These are phyloP conservation scores for Aciculosporium take DNA, from an alignment of 2,329 filamentous ascomycete genomes.

Conservation along the genomic window DNA sequence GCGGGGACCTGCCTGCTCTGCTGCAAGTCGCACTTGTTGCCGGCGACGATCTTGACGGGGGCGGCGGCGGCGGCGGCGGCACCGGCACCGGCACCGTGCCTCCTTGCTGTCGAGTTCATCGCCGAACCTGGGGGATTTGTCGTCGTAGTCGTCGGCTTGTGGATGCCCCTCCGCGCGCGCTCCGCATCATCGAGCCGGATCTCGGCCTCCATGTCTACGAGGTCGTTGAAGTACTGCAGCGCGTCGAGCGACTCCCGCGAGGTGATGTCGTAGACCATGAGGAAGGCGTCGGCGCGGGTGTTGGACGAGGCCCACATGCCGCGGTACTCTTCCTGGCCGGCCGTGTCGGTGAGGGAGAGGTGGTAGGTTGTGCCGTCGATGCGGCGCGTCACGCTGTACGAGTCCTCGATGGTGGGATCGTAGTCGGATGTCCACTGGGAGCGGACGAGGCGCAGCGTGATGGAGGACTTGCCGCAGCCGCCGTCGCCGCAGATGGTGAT, in stretches of 20 bases:
- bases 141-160: no score
- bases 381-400: constrained; percentile 66
- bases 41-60: constrained; percentile 70
- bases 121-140: no score
- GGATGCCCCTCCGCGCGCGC: constrained; percentile 30
- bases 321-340: constrained; percentile 81
- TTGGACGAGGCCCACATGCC: constrained; percentile 74
- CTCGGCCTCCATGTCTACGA: constrained; percentile 74
- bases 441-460: constrained; percentile 68
- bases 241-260: constrained; percentile 51
- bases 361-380: constrained; percentile 73
- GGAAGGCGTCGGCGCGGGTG: constrained; percentile 65
- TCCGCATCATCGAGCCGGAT: constrained; percentile 48
- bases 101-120: no score
- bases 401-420: constrained; percentile 71
- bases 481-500: constrained; percentile 82
- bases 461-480: constrained; percentile 73
- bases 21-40: constrained; percentile 76
- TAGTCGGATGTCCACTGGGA: constrained; percentile 76
- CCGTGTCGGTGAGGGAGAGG: constrained; percentile 67
- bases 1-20: constrained; percentile 55
- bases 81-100: no score
- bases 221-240: constrained; percentile 64
- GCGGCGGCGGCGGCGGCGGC: no score
- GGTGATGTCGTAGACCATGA: constrained; percentile 82